Evolutionary conservation across 225 moss, liverwort and hornwort genomes (phyloP).

Genomic region (Marchantia polymorpha): DNA sequence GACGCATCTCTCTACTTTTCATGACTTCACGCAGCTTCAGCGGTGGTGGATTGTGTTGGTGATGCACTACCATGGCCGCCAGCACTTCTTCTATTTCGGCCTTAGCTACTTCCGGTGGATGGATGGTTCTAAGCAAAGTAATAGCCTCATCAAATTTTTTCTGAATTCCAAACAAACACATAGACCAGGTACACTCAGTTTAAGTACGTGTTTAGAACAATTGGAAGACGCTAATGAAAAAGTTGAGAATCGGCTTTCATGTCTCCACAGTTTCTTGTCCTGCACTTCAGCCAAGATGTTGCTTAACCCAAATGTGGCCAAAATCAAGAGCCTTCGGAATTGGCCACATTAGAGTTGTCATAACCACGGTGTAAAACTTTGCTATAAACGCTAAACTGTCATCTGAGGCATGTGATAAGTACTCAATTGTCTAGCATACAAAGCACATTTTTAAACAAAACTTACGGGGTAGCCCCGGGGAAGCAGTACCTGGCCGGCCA

Average conservation of each 20-base stretch:
- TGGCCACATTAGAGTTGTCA: too few relatives aligned
- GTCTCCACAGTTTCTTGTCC: too few relatives aligned
- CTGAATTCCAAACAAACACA: slow-evolving; percentile 30
- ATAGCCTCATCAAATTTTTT: slow-evolving; percentile 71
- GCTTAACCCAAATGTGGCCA: too few relatives aligned
- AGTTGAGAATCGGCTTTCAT: too few relatives aligned
- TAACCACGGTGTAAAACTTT: not conserved
- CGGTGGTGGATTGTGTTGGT: slow-evolving; percentile 30
- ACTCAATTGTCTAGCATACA: not conserved
- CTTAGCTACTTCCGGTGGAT: slow-evolving; percentile 58
- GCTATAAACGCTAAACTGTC: not conserved
- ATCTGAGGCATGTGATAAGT: not conserved
- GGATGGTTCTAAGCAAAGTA: slow-evolving; percentile 57
- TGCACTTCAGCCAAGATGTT: not conserved
- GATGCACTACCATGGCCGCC: slow-evolving; percentile 47
- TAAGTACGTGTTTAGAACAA: too few relatives aligned
- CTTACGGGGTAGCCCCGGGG: not conserved
- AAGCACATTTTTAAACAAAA: not conserved
- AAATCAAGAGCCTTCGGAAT: too few relatives aligned
- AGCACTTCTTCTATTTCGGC: slow-evolving; percentile 67
- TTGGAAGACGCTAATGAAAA: too few relatives aligned
- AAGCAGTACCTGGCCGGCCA: slow-evolving; percentile 69
- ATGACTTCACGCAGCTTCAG: slow-evolving; percentile 53
- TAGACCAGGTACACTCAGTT: not conserved
- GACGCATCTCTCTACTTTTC: slow-evolving; percentile 56